phyloP scores from a whole-genome alignment of 306 rosid species.

The Castanea mollissima region DNA sequence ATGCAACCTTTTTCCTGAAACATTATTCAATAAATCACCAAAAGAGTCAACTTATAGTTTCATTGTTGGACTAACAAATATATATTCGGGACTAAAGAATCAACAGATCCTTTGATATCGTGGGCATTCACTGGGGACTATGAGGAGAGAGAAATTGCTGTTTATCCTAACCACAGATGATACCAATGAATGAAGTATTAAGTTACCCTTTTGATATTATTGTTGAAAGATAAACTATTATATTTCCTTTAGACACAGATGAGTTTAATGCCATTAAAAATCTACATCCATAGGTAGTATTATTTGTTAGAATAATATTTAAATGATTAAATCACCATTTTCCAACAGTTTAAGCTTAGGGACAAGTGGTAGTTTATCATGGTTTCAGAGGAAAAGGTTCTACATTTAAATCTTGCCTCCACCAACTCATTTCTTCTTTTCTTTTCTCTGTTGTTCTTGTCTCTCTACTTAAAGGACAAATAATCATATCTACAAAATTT shows the following conservation, averaged over 20 bases:
- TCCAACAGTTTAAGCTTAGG: no score
- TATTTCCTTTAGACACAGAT: no score
- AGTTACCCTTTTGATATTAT: background rate
- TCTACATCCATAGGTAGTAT: background rate
- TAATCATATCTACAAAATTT: background rate
- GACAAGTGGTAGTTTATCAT: background rate
- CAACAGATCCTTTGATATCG: conserved; percentile 4
- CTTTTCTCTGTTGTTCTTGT: background rate
- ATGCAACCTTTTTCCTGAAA: conserved; percentile 50
- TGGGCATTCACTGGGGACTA: background rate
- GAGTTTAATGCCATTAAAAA: no score
- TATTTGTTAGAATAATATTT: no score
- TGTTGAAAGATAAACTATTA: no score
- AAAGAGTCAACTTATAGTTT: conserved; percentile 4
- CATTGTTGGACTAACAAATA: background rate
- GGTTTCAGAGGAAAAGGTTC: no score
- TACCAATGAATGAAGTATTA: background rate
- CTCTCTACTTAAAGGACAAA: background rate
- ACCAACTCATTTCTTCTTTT: background rate
- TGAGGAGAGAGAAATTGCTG: background rate
- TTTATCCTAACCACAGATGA: background rate
- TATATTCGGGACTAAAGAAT: background rate
- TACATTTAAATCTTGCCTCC: no score
- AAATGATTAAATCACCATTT: no score
- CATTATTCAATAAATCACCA: conserved; percentile 15